Evolutionary conservation across 305 asterid species (phyloP).

Genomic region (Vinca major): DNA sequence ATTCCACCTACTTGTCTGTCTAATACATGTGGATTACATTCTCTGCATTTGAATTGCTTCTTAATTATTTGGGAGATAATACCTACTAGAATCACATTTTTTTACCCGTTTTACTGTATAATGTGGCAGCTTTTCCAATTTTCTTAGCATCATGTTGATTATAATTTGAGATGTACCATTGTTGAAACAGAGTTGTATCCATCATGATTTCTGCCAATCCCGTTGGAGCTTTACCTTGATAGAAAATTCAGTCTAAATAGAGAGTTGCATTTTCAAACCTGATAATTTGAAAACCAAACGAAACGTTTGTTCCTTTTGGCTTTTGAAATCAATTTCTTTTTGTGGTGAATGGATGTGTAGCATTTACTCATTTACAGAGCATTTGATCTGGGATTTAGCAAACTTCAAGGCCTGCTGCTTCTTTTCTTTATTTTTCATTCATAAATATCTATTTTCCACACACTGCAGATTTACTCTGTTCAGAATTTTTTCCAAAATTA

Average conservation of each 20-base stretch:
- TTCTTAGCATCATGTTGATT: background rate
- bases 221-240: too few species aligned
- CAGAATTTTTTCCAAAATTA: conserved; percentile 15
- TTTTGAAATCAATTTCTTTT: too few species aligned
- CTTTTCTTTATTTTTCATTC: background rate
- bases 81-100: background rate
- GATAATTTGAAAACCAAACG: too few species aligned
- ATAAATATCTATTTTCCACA: conserved; percentile 2
- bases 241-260: too few species aligned
- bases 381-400: conserved; percentile 20
- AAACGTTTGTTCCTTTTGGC: too few species aligned
- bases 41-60: conserved; percentile 10
- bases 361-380: too few species aligned
- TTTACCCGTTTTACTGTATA: background rate
- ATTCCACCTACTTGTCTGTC: conserved; percentile 15
- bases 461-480: conserved; percentile 7
- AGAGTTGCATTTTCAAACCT: too few species aligned
- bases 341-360: too few species aligned
- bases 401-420: conserved; percentile 21
- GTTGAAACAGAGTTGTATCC: conserved; percentile 15
- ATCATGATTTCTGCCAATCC: too few species aligned
- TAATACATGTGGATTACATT: conserved; percentile 10
- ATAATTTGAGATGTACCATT: background rate
- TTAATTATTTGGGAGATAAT: conserved; percentile 4
- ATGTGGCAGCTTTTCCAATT: background rate